A percentile compares a stretch with the other conserved stretches of the same genome.
Conservation (phyloP, 2,329 filamentous ascomycete species). For the Paracamarosporium sp. region DNA sequence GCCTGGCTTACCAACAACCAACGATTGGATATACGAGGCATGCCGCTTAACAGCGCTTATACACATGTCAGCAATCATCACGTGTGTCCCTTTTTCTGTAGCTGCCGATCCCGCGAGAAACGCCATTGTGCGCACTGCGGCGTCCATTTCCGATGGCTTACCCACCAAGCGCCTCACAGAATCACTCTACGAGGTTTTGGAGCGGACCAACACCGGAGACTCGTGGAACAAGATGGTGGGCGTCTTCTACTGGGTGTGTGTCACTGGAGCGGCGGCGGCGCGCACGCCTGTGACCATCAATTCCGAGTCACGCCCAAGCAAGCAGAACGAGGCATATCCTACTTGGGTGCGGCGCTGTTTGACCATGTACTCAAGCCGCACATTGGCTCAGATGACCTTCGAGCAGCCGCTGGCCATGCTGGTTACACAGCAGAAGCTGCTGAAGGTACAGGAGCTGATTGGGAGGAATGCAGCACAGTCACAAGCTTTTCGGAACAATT, state of each 20-base stretch:
- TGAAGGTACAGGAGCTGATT: conserved; percentile 36
- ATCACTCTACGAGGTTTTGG: conserved; percentile 28
- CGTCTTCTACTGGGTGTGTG: conserved; percentile 42
- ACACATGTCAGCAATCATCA: conserved; percentile 37
- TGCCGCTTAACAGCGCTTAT: conserved; percentile 43
- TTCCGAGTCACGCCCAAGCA: conserved; percentile 12
- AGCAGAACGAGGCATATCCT: conserved; percentile 19
- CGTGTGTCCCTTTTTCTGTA: conserved; percentile 33
- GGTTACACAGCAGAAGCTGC: conserved; percentile 30
- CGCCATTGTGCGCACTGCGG: conserved; percentile 12
- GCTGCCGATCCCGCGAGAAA: conserved; percentile 29
- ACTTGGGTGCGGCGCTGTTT: conserved; percentile 35
- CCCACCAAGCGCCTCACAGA: conserved; percentile 22
- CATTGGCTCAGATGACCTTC: conserved; percentile 33
- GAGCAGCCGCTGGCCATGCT: conserved; percentile 34
- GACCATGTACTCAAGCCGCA: conserved; percentile 35
- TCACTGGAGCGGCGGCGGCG: conserved; percentile 39
- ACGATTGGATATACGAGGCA: conserved; percentile 43
- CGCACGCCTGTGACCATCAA: conserved; percentile 21
- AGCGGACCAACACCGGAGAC: conserved; percentile 29
- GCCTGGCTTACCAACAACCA: conserved; percentile 22
- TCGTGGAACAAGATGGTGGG: conserved; percentile 42
- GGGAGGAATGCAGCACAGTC: conserved; percentile 7
- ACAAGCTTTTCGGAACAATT: not conserved
- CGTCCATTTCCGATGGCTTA: conserved; percentile 4